Base-by-base conservation (phyloP, 1,284 basidiomycete species). In the Inonotus obliquus region DNA sequence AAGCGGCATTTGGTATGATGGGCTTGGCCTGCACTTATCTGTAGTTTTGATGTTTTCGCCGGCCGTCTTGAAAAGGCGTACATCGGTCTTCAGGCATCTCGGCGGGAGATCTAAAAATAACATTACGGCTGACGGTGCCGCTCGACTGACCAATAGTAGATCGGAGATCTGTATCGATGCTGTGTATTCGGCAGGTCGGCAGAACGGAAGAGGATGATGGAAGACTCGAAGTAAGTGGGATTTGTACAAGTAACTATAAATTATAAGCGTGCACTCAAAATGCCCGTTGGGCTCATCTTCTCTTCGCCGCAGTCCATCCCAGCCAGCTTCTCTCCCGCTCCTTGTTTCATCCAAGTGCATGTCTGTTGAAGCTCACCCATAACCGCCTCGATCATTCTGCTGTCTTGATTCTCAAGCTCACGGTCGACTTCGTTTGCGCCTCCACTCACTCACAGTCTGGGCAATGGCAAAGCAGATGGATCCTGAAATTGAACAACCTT, bases 51-150 rank as follows among this genome's bases (percentile, higher is more conserved):
- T 11, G 14, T 47, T 2, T 47, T 9, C 21, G n/a, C 21, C 45
- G 7, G 45, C 45, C 45, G 21, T 47, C 45, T 47, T 23, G n/a
- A 47, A 47, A 47, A 19, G 45, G 2, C 10, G 29, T 17, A 4
- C 25, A 51, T n/a, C n/a, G n/a, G n/a, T n/a, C n/a, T n/a, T n/a
- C n/a, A n/a, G 51, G 51, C 51, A 52, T 52, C 51, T 52, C 51
- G 51, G 51, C 32, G 21, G n/a, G 21, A 13, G 25, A 25, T 49
- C 47, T 27, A 49, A 25, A 49, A 49, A 44, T 44, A 44, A 44
- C 9, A 49, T 14, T 5, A 23, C 47, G 47, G 47, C 47, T n/a
- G 2, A n/a, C 4, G 23, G n/a, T 49, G 47, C 47, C 47, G 47
- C n/a, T 17, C 41, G 41, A 21, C 7, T 44, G 19, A 44, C 41